Conservation (phyloP, 768 basidiomycete species). For the Rhizopogon vesiculosus region DNA sequence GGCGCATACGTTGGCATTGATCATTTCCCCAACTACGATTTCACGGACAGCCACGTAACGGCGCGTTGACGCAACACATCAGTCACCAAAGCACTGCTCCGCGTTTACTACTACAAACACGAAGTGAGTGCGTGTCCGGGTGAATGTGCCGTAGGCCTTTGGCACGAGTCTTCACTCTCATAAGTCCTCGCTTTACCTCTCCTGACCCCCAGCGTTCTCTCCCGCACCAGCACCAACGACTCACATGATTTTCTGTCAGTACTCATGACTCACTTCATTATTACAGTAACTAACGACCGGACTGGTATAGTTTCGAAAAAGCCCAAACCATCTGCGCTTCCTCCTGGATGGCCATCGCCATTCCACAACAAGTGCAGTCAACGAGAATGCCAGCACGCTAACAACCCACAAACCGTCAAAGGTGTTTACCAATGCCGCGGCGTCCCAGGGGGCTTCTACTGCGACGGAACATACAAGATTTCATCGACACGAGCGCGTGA, state of each 20-base stretch:
- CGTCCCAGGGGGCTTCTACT: slow-evolving; percentile 29
- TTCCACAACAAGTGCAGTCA: slow-evolving; percentile 33
- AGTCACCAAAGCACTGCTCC: not conserved
- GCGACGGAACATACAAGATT: slow-evolving; percentile 29
- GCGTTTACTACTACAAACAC: slow-evolving; percentile 14
- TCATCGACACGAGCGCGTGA: slow-evolving; percentile 29
- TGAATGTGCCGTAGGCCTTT: slow-evolving; percentile 12
- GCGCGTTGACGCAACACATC: not conserved
- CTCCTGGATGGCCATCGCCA: slow-evolving; percentile 30
- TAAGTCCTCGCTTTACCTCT: slow-evolving; percentile 18
- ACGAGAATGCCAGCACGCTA: slow-evolving; percentile 26
- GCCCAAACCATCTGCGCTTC: slow-evolving; percentile 22
- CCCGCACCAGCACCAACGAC: slow-evolving; percentile 10
- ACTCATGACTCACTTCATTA: not conserved
- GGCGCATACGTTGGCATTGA: no score
- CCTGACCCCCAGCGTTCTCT: slow-evolving; percentile 5
- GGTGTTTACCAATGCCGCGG: slow-evolving; percentile 29
- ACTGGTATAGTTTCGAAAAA: slow-evolving; percentile 23
- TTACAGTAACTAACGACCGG: not conserved
- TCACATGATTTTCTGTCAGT: slow-evolving; percentile 26
- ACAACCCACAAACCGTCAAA: slow-evolving; percentile 23
- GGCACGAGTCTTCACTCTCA: slow-evolving; percentile 17
- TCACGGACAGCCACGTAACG: not conserved
- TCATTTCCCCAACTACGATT: no score
- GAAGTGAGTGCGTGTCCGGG: slow-evolving; percentile 27